A percentile compares a stretch with the other conserved stretches of the same genome.
phyloP scores from a whole-genome alignment of 768 basidiomycete genomes.

The Hortiboletus flavorubellus region DNA sequence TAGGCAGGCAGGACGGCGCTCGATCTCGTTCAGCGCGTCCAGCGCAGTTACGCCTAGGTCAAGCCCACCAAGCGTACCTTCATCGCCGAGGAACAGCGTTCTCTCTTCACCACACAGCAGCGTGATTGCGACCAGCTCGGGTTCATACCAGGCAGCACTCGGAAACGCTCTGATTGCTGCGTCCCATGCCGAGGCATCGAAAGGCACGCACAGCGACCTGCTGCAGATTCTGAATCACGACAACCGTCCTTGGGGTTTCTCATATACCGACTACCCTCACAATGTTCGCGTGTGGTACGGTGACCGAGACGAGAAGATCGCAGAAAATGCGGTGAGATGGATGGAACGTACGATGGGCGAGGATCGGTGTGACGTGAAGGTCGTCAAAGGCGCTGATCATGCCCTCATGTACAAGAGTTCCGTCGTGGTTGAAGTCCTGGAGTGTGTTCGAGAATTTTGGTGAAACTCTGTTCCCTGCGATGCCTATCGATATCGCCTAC shows the following conservation, averaged over 20 bases:
- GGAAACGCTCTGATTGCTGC: constrained; percentile 90
- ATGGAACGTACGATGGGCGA: constrained; percentile 84
- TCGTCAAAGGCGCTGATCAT: constrained; percentile 88
- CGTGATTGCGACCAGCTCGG: constrained; percentile 24
- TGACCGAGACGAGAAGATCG: constrained; percentile 90
- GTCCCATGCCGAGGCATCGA: constrained; percentile 91
- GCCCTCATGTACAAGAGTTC: constrained; percentile 89
- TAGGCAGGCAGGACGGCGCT: constrained; percentile 59
- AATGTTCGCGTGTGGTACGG: constrained; percentile 89
- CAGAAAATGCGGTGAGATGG: constrained; percentile 87
- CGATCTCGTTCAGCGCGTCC: constrained; percentile 57
- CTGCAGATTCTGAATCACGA: constrained; percentile 90
- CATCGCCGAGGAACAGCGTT: constrained; percentile 50
- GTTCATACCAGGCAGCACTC: constrained; percentile 58
- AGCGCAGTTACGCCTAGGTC: constrained; percentile 28
- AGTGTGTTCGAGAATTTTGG: constrained; percentile 62
- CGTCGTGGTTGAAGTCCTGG: constrained; percentile 83
- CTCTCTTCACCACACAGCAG: constrained; percentile 28
- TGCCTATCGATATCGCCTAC: constrained; percentile 6
- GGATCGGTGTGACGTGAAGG: constrained; percentile 70
- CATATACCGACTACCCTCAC: constrained; percentile 75
- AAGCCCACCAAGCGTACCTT: constrained; percentile 49
- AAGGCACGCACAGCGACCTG: constrained; percentile 88
- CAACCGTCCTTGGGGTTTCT: constrained; percentile 86
- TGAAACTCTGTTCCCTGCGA: constrained; percentile 13